These are phyloP conservation scores for Vicia sativa DNA, from an alignment of 306 rosid species.

Conservation along the genomic window DNA sequence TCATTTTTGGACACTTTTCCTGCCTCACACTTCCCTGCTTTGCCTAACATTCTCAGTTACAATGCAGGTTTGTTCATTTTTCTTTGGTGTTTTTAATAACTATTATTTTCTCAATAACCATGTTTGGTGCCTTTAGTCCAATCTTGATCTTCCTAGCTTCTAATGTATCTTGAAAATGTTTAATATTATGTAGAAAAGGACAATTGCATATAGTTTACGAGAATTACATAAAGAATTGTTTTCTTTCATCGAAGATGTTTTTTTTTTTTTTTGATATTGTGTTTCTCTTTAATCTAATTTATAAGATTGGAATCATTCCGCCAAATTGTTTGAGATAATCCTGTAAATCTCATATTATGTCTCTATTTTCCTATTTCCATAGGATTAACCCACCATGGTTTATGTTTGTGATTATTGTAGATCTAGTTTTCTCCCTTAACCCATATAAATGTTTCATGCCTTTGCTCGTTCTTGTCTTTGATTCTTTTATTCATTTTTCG, in stretches of 20 bases:
- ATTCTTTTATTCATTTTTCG: background rate
- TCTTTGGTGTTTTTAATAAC: background rate
- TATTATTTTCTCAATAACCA: slow-evolving; percentile 32
- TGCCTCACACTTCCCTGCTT: no score
- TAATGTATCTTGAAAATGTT: slow-evolving; percentile 4
- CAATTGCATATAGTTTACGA: background rate
- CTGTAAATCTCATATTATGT: background rate
- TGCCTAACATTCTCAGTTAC: no score
- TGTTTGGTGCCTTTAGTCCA: background rate
- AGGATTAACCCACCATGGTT: background rate
- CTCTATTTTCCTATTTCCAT: background rate
- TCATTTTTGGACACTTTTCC: no score
- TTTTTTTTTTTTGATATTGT: no score
- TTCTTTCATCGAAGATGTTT: no score
- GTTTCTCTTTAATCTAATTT: no score
- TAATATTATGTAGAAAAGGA: background rate
- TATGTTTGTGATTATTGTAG: background rate
- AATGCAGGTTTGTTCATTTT: no score
- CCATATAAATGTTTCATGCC: background rate
- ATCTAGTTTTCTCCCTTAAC: slow-evolving; percentile 7
- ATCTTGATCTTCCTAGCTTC: slow-evolving; percentile 4
- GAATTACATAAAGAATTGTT: background rate
- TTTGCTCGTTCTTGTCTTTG: background rate
- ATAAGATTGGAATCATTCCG: no score
- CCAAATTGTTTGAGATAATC: background rate